These are phyloP conservation scores for Theileria sp. DNA, from an alignment of 169 alveolate species.

Conservation along the genomic window DNA sequence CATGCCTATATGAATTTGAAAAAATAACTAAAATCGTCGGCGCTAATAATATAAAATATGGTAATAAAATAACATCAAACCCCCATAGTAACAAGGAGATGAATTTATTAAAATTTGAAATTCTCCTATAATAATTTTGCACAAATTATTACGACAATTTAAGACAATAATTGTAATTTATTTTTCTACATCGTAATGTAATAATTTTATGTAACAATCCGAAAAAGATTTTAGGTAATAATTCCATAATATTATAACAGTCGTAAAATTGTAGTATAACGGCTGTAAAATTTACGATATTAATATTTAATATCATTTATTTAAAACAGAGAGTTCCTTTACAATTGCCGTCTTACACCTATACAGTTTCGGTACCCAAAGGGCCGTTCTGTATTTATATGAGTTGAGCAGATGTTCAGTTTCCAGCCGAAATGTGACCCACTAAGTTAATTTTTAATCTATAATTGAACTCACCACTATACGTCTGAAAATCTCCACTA, in stretches of 20 bases:
- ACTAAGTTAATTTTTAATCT: conserved; percentile 52
- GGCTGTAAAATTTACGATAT: background rate
- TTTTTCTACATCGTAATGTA: too few species aligned
- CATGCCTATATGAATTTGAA: background rate
- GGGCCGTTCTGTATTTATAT: conserved; percentile 77
- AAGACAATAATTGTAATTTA: too few species aligned
- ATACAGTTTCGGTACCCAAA: conserved; percentile 77
- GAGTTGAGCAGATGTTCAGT: conserved; percentile 84
- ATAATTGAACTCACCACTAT: conserved; percentile 42
- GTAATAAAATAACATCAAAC: background rate
- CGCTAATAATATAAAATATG: background rate
- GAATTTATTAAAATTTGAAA: too few species aligned
- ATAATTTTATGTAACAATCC: too few species aligned
- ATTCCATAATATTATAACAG: too few species aligned
- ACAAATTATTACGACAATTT: too few species aligned
- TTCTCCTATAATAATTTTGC: too few species aligned
- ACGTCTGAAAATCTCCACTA: conserved; percentile 55
- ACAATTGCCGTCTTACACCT: conserved; percentile 56
- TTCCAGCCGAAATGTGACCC: conserved; percentile 81
- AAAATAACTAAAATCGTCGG: background rate
- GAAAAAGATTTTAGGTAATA: too few species aligned
- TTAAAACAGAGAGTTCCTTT: conserved; percentile 64
- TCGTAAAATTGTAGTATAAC: too few species aligned
- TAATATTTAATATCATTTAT: conserved; percentile 14
- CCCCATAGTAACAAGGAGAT: background rate